These are phyloP conservation scores for Epithele typhae DNA, from an alignment of 768 basidiomycete species.

Conservation along the genomic window DNA sequence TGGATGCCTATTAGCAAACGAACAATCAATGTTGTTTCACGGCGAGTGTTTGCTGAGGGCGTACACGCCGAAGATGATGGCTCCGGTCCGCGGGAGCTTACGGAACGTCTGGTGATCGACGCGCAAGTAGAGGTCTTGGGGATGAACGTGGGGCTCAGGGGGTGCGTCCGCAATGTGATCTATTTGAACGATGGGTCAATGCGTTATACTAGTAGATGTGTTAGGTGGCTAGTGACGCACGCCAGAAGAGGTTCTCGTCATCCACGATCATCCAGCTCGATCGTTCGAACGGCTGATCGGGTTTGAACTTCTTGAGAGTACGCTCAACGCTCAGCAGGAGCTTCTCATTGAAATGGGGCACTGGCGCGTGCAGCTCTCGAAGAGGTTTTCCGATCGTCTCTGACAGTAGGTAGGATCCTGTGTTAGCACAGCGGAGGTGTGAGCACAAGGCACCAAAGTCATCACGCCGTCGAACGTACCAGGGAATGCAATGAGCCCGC, in stretches of 20 bases:
- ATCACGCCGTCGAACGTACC: conserved; percentile 10
- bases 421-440: neutral
- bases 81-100: conserved; percentile 29
- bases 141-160: conserved; percentile 18
- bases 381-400: conserved; percentile 29
- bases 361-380: conserved; percentile 22
- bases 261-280: conserved; percentile 33
- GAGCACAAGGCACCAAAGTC: neutral
- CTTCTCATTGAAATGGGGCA: conserved; percentile 34
- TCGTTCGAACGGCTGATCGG: conserved; percentile 32
- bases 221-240: conserved; percentile 14
- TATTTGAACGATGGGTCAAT: neutral
- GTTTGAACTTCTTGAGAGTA: conserved; percentile 31
- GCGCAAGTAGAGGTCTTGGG: conserved; percentile 29
- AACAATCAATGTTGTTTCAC: neutral
- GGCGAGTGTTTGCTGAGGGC: neutral
- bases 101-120: conserved; percentile 35
- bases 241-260: conserved; percentile 26
- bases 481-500: conserved; percentile 31
- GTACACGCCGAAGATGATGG: conserved; percentile 32
- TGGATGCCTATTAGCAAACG: conserved; percentile 22
- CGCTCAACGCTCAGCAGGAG: conserved; percentile 31
- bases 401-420: conserved; percentile 31
- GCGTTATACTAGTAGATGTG: neutral
- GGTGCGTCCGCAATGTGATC: conserved; percentile 20